These are phyloP conservation scores for Penicillium parvum DNA, from an alignment of 495 filamentous ascomycete genomes.

Conservation along the genomic window DNA sequence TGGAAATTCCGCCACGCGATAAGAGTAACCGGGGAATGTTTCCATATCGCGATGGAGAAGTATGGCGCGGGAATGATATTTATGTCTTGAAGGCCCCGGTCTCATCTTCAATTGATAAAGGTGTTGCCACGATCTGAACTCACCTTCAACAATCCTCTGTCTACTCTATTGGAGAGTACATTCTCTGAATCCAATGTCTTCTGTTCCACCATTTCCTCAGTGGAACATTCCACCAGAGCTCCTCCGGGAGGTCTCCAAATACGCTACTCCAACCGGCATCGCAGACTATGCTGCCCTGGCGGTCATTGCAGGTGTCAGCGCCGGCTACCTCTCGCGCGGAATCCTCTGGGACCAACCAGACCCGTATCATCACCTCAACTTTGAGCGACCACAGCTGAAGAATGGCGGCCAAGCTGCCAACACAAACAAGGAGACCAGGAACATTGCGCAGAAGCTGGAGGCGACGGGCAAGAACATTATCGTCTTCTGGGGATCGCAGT, in stretches of 20 bases:
- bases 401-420: constrained; percentile 14
- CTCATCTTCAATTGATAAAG: too few relatives aligned
- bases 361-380: constrained; percentile 26
- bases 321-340: constrained; percentile 28
- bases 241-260: constrained; percentile 19
- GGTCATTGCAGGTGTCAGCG: constrained; percentile 22
- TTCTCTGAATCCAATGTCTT: not conserved
- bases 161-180: too few relatives aligned
- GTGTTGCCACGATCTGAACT: too few relatives aligned
- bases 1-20: too few relatives aligned
- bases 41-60: too few relatives aligned
- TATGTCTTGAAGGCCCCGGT: too few relatives aligned
- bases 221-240: constrained; percentile 20
- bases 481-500: constrained; percentile 55
- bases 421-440: constrained; percentile 27
- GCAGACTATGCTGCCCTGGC: constrained; percentile 31
- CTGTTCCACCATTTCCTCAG: constrained; percentile 8
- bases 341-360: constrained; percentile 35
- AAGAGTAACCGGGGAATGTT: too few relatives aligned
- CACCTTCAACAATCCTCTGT: too few relatives aligned
- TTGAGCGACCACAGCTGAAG: constrained; percentile 34
- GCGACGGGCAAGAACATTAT: constrained; percentile 37
- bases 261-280: constrained; percentile 21
- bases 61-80: too few relatives aligned
- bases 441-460: constrained; percentile 33